Conservation (phyloP, 2,329 filamentous ascomycete genomes). For the Tolypocladium ovalisporum region DNA sequence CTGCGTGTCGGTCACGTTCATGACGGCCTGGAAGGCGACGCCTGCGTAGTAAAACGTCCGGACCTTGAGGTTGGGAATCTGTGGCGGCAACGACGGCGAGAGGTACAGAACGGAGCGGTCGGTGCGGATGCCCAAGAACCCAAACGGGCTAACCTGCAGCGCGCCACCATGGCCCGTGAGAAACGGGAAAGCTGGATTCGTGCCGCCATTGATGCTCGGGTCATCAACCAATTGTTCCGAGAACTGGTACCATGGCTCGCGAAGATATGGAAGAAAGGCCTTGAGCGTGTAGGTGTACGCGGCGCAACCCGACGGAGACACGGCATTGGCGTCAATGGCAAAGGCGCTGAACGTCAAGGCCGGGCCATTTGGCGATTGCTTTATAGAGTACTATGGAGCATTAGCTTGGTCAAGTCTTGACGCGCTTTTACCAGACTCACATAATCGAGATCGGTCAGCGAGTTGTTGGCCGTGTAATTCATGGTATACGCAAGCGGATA, state of each 20-base stretch:
- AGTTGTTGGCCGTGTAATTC: conserved; percentile 8
- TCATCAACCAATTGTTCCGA: conserved; percentile 58
- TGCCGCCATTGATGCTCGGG: conserved; percentile 40
- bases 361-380: conserved; percentile 44
- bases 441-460: conserved; percentile 11
- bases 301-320: conserved; percentile 57
- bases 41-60: conserved; percentile 19
- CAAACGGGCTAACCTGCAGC: conserved; percentile 56
- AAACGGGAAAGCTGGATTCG: conserved; percentile 54
- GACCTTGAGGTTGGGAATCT: conserved; percentile 37
- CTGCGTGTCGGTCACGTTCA: conserved; percentile 14
- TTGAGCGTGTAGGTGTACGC: conserved; percentile 57
- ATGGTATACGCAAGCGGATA: conserved; percentile 52
- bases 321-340: conserved; percentile 52
- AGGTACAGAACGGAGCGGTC: conserved; percentile 45
- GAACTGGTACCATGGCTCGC: conserved; percentile 59
- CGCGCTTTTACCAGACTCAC: conserved; percentile 6
- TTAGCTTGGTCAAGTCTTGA: background rate
- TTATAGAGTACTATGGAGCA: conserved; percentile 15
- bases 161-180: conserved; percentile 60
- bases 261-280: conserved; percentile 49
- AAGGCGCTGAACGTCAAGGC: conserved; percentile 67
- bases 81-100: conserved; percentile 49
- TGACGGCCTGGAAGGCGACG: conserved; percentile 10
- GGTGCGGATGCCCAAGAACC: conserved; percentile 56